Conservation (phyloP, 108 stramenopile genomes). For the Skeletonema grethae region DNA sequence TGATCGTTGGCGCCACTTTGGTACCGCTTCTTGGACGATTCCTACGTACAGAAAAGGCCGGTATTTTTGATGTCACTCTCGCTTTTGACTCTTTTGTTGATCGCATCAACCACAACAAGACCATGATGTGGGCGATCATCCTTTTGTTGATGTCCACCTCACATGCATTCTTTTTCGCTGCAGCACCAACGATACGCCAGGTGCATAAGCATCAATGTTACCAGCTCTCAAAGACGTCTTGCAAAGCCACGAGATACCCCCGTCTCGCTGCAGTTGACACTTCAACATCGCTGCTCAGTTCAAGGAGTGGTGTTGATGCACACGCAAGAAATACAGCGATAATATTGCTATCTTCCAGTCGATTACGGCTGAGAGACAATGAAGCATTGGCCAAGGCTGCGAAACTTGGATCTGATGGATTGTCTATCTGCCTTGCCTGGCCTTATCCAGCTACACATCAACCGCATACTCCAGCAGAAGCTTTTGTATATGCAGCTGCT, state of each 20-base stretch:
- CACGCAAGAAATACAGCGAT: constrained; percentile 10
- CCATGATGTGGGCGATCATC: background rate
- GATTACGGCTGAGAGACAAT: constrained; percentile 27
- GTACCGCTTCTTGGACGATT: too few relatives aligned
- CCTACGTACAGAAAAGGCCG: too few relatives aligned
- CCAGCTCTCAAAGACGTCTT: background rate
- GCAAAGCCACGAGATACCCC: background rate
- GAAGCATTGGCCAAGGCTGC: constrained; percentile 14
- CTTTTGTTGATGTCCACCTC: background rate
- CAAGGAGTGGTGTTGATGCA: background rate
- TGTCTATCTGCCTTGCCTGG: constrained; percentile 24
- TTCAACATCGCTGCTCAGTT: background rate
- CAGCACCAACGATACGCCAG: background rate
- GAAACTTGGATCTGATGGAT: constrained; percentile 23
- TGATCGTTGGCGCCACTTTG: too few relatives aligned
- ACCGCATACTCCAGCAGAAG: constrained; percentile 20
- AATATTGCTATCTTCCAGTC: constrained; percentile 17
- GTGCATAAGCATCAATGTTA: background rate
- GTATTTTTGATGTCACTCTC: too few relatives aligned
- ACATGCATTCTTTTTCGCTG: background rate
- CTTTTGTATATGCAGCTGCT: constrained; percentile 25
- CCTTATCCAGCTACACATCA: background rate
- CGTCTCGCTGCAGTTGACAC: background rate
- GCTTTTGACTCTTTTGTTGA: too few relatives aligned
- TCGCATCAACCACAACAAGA: too few relatives aligned